Evolutionary conservation across 1,284 basidiomycete genomes (phyloP).

Genomic region (Ustilago vetiveriae): DNA sequence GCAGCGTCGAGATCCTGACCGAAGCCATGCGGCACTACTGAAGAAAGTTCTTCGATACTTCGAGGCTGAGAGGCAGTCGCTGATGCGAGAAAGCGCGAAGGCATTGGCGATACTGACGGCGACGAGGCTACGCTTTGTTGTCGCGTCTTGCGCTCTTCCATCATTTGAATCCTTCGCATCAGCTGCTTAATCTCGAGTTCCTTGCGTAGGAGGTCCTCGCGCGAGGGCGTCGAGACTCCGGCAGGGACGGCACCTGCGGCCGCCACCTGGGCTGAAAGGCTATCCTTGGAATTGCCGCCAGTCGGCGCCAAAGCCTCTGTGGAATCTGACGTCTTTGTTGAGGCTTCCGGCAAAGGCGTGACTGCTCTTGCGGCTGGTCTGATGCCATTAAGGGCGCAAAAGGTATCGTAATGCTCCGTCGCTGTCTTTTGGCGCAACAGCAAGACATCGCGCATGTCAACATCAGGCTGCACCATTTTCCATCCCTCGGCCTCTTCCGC

Average conservation of each 20-base stretch:
- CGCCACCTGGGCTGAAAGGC: constrained; percentile 10
- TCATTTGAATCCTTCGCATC: constrained; percentile 35
- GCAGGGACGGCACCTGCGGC: background rate
- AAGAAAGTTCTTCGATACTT: background rate
- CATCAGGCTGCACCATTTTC: constrained; percentile 6
- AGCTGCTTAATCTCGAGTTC: constrained; percentile 46
- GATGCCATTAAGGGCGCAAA: constrained; percentile 27
- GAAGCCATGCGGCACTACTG: background rate
- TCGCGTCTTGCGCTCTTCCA: constrained; percentile 36
- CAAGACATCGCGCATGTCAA: constrained; percentile 13
- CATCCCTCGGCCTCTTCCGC: constrained; percentile 14
- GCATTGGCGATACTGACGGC: constrained; percentile 19
- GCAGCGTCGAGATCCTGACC: background rate
- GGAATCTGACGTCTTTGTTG: background rate
- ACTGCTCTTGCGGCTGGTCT: constrained; percentile 2
- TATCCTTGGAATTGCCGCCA: background rate
- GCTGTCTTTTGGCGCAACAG: constrained; percentile 24
- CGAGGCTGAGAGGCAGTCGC: background rate
- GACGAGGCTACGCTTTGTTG: constrained; percentile 7
- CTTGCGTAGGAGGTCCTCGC: constrained; percentile 35
- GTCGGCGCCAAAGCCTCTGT: background rate
- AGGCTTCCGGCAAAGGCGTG: constrained; percentile 5
- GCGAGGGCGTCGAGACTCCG: constrained; percentile 22
- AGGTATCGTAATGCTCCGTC: constrained; percentile 30
- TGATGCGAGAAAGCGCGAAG: background rate